These are phyloP conservation scores for Metarhizium sp. DNA, from an alignment of 2,329 filamentous ascomycete species.

Conservation along the genomic window DNA sequence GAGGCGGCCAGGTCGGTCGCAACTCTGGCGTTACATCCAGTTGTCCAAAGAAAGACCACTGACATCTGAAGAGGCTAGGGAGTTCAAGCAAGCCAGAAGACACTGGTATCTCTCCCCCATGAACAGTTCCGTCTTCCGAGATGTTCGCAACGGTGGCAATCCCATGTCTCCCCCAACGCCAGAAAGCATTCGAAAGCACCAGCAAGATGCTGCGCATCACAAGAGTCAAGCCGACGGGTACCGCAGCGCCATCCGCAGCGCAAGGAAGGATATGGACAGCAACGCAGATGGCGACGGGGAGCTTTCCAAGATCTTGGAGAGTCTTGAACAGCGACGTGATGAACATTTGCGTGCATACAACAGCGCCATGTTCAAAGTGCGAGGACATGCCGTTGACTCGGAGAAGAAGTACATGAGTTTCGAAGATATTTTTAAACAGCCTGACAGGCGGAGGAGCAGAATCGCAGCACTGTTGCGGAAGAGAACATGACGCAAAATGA, in stretches of 20 bases:
- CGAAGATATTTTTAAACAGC: constrained; percentile 17
- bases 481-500: neutral
- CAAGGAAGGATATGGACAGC: constrained; percentile 12
- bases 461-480: constrained; percentile 2
- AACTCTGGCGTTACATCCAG: constrained; percentile 23
- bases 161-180: constrained; percentile 13
- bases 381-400: constrained; percentile 16
- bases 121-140: constrained; percentile 14
- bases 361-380: constrained; percentile 17
- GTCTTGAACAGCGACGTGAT: constrained; percentile 14
- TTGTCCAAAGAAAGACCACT: constrained; percentile 20
- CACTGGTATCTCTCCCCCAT: constrained; percentile 21
- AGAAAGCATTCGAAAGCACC: constrained; percentile 13
- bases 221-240: constrained; percentile 20
- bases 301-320: constrained; percentile 5
- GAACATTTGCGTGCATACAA: constrained; percentile 18
- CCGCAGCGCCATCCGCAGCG: constrained; percentile 11
- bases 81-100: constrained; percentile 25
- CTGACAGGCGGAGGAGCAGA: constrained; percentile 11
- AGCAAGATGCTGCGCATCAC: constrained; percentile 20
- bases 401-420: constrained; percentile 20
- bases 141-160: constrained; percentile 9
- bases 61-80: constrained; percentile 20
- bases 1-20: constrained; percentile 21
- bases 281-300: neutral